Evolutionary conservation across 1,284 basidiomycete species (phyloP), one percentile per base, ranked within the genome.

Genomic region (Cryptococcus sp.): DNA sequence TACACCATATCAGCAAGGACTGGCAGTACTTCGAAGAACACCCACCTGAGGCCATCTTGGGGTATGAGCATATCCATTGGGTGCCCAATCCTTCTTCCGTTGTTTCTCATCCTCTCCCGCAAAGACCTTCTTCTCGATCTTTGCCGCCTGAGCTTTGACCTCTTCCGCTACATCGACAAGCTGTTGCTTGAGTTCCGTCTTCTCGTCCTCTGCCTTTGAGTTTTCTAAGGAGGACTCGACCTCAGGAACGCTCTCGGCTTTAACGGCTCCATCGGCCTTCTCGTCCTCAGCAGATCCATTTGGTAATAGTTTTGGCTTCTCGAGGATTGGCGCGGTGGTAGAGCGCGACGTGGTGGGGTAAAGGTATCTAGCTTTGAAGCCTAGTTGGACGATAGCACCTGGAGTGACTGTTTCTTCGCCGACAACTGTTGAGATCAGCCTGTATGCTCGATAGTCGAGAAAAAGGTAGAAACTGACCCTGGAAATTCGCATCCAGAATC

Each of bases 391-490:
- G 63, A 98, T 89, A 0, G 95, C 86, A 3, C 88, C 87, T 0
- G 95, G 92, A 0, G 89, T 89, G 35, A 98, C 86, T 46, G 88
- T 77, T 41, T 86, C 86, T 75, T 98, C 96, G 52, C 90, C 96
- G 53, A 90, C 87, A 55, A 98, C 94, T 93, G 23, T 49, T 42
- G 52, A 47, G 23, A 23, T 23, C 23, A 23, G 23, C 23, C 23
- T 23, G 23, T 23, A 23, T 23, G 23, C 23, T 52, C 15, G 34
- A 49, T 10, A 32, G 44, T 45, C 58, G 31, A 46, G 15, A 33
- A 46, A 46, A 54, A 49, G 30, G 42, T 3, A 8, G 15, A 41
- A 23, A 68, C 81, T 46, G 60, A 90, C 90, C 91, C 81, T 89
- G 90, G 82, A 97, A 98, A 46, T 83, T 80, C 32, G 88, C 88